phyloP scores from a whole-genome alignment of 1,139 yeast genomes.

The Blastobotrys malaysiensis region DNA sequence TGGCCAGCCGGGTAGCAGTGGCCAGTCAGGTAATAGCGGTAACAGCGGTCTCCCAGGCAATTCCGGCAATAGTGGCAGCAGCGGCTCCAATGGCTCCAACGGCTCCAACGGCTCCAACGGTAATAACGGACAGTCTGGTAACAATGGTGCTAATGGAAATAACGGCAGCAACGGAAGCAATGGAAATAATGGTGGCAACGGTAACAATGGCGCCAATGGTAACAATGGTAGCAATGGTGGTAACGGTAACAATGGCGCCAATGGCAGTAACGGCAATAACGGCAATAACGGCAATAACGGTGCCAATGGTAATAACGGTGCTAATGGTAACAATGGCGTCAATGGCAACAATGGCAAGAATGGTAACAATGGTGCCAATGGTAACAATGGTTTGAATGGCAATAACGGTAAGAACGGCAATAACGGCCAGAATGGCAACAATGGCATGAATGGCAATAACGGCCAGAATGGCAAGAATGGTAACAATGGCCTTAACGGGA shows the following conservation, averaged over 20 bases:
- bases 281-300: not conserved
- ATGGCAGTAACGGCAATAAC: not conserved
- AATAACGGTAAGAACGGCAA: not conserved
- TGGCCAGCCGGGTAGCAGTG: not conserved
- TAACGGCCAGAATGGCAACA: not conserved
- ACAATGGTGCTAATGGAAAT: not conserved
- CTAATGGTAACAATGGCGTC: not conserved
- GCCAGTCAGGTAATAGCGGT: not conserved
- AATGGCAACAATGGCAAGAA: not conserved
- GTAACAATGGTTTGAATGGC: not conserved
- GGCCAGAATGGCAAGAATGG: not conserved
- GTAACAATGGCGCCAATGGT: not conserved
- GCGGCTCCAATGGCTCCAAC: not conserved
- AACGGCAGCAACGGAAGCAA: not conserved
- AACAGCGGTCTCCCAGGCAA: not conserved
- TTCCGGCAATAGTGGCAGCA: not conserved
- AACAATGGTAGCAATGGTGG: not conserved
- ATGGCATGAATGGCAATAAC: not conserved
- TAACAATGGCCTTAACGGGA: not conserved
- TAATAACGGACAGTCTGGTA: not conserved
- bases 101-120: not conserved
- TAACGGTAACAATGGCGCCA: not conserved
- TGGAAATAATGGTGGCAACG: not conserved
- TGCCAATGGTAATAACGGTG: not conserved
- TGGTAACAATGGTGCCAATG: not conserved